Evolutionary conservation across 169 alveolate genomes (phyloP), one percentile per base, ranked within the genome.

Genomic region (Plasmodium blacklocki): DNA sequence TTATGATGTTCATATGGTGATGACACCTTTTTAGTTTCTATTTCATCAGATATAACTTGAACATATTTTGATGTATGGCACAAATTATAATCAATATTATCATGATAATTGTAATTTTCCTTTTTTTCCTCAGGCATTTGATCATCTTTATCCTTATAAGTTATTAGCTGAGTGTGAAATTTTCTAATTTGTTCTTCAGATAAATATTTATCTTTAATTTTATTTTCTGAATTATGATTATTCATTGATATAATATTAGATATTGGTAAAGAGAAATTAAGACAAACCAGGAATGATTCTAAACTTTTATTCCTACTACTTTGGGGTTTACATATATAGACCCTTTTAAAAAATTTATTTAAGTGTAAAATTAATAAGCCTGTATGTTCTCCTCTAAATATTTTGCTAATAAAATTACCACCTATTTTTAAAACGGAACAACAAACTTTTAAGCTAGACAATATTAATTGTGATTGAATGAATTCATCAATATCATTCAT

Each of bases 351-450:
- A 62, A 95, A 95, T 29, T 86, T 85, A 83, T 91, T 91, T 73
- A 87, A 92, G 49, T 94, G 95, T 29, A 93, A 62, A 70, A 93
- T 90, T 11, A 95, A 91, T 43, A 97, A 94, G 39, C 97, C 93
- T 18, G 96, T 95, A 59, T 97, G 97, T 88, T 97, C 98, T 39
- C 98, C 99, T 72, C 98, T 94, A 94, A 98, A 98, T 39, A 98
- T 96, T 93, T 98, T 98, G 74, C 99, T 98, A 11, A 98, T 98
- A 93, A 98, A 97, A 52, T 95, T 93, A 9, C 99, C 99, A 43
- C 99, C 98, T 14, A 97, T 93, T 88, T 93, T 94, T 60, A 98
- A 94, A 47, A 97, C 88, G 45, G 96, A 92, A 74, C 96, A 86
- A 66, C 98, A 95, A 60, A 98, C 97, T 47, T 96, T 96, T 59